Base-by-base conservation (phyloP, 495 filamentous ascomycete species). In the Aspergillus taichungensis region DNA sequence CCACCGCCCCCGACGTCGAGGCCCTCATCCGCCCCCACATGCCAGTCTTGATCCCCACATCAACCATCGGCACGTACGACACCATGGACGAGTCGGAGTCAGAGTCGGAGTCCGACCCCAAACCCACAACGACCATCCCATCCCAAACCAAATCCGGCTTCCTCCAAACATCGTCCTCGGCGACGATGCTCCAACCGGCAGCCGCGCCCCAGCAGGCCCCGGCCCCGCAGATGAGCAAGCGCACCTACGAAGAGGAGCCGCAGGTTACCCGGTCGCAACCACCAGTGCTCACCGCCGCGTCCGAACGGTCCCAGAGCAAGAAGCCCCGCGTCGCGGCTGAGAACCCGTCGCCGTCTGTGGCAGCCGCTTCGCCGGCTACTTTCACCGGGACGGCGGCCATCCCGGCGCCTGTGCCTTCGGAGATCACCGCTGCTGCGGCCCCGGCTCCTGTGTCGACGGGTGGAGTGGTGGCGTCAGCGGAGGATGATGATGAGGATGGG, bases 1-100 rank as follows among this genome's bases (percentile, higher is more conserved):
- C 79, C 1, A 63, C 69, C 29, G 72, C 79, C 36, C 63, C 77
- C 45, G 75, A 73, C 12, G 83, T 91, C 0, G 88, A 95, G 61
- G 72, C 78, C 12, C 51, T 95, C 42, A 64, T 94, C 6, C 69
- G 81, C 29, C 83, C 85, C 0, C 71, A 80, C 36, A 78, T 82
- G 77, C 80, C 79, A 5, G 66, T 81, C 12, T 42, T 71, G 45
- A 65, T 62, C 49, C 61, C 54, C 40, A 51, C 56, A 1, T 54
- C 53, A 1, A 57, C 55, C 13, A 50, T 62, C 24, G 60, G 59
- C 30, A 52, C 55, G 6, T 62, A 63, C 38, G 43, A 40, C 13
- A 43, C 52, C 8, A 44, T 49, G 10, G 67, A 67, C 1, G 63
- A 66, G 10, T 70, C 71, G 11, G 61, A 75, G n/a, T 66, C 66